These are phyloP conservation scores for Phyllosticta citribraziliensis DNA, from an alignment of 2,329 filamentous ascomycete genomes.

Conservation along the genomic window DNA sequence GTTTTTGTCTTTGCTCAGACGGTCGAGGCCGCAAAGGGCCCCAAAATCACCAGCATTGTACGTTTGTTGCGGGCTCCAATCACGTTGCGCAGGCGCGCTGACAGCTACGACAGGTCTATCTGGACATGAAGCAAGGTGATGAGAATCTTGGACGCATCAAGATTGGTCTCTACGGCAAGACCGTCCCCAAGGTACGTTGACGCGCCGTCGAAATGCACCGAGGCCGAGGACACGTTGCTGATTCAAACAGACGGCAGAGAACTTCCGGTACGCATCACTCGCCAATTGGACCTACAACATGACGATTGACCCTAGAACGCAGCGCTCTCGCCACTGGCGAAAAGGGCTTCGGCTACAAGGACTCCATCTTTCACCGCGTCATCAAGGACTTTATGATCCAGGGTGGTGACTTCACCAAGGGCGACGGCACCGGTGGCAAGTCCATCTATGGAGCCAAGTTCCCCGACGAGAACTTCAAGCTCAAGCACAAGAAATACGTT, in stretches of 20 bases:
- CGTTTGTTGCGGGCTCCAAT: background rate
- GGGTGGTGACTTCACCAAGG: conserved; percentile 78
- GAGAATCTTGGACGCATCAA: conserved; percentile 64
- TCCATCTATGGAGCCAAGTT: conserved; percentile 82
- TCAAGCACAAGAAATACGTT: conserved; percentile 81
- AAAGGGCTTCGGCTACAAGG: conserved; percentile 77
- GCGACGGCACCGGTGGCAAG: conserved; percentile 75
- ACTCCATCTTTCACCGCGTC: conserved; percentile 77
- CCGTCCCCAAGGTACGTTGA: conserved; percentile 57
- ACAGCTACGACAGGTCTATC: conserved; percentile 52
- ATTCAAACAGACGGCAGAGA: conserved; percentile 48
- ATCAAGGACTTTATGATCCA: conserved; percentile 91
- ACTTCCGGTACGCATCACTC: conserved; percentile 47
- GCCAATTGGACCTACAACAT: conserved; percentile 12
- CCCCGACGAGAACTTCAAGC: conserved; percentile 88
- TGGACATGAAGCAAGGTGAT: conserved; percentile 71
- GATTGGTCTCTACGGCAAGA: conserved; percentile 80
- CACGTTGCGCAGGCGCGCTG: conserved; percentile 1
- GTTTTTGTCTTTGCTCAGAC: conserved; percentile 65
- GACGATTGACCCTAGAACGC: conserved; percentile 25
- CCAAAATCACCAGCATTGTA: conserved; percentile 90
- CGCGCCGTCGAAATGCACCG: background rate
- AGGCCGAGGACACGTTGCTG: conserved; percentile 8
- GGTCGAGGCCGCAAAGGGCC: conserved; percentile 68
- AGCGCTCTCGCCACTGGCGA: conserved; percentile 73